Base-by-base conservation (phyloP, 305 asterid species). In the Caryopteris hybrid region DNA sequence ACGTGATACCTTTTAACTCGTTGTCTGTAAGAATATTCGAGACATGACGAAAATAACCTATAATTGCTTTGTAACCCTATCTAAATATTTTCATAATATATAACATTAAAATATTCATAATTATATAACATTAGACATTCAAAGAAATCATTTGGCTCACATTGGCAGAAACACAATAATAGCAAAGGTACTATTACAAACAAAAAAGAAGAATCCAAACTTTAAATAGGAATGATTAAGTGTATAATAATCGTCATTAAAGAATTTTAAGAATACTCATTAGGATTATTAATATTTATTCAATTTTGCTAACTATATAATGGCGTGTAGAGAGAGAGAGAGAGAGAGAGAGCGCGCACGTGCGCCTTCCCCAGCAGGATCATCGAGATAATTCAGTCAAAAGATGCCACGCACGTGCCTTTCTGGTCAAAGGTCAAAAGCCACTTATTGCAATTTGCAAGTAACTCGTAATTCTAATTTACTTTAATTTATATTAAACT, bases 391-490 rank as follows among this genome's bases (percentile, higher is more conserved):
- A 31, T 29, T 77, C 70, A 70, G 95, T 81, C 96, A 84, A 89
- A 89, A 84, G 95, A 85, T 89, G 83, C 89, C 66, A 64, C 79
- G 83, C 95, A 89, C 96, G 92, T 89, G 96, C 77, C 82, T 69
- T 17, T 21, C 48, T 23, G 50, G 96, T 87, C 95, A 85, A 84
- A 76, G 83, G 87, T 84, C 87, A 85, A 89, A 86, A 61, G 83
- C 74, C 73, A 54, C 61, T 76, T 76, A 78, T 83, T 81, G 76
- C 80, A 71, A 56, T 36, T 72, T 73, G 85, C 88, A 84, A 87
- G 84, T 36, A 54, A 64, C 71, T 31, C 69, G 64, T 67, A 18
- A 53, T 47, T 17, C 47, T 48, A 52, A 38, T 25, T 58, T 51
- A 16, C n/a, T 18, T 43, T n/a, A 31, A 14, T 23, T 54, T 45